Evolutionary conservation across 257 asterid species (phyloP).

Genomic region (Lantana camara): DNA sequence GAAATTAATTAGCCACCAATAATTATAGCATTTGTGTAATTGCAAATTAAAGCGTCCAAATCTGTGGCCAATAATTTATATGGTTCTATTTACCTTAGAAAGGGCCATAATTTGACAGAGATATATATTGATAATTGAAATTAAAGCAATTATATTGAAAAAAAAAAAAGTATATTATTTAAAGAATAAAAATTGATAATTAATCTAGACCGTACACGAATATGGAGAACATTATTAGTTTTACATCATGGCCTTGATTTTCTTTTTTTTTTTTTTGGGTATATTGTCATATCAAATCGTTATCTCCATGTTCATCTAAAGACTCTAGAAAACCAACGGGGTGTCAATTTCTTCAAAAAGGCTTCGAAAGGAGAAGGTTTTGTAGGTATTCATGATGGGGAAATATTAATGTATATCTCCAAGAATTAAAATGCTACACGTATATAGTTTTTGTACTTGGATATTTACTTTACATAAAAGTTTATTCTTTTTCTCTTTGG

Average conservation of each 20-base stretch:
- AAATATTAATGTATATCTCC: neutral
- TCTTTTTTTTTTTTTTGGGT: neutral
- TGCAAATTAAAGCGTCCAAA: constrained; percentile 21
- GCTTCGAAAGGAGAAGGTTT: neutral
- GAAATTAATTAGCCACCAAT: constrained; percentile 15
- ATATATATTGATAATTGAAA: neutral
- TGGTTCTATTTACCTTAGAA: neutral
- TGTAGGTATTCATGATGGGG: neutral
- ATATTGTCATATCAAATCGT: neutral
- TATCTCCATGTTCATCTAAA: neutral
- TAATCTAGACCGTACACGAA: neutral
- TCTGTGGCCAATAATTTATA: neutral
- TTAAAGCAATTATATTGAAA: too few relatives aligned
- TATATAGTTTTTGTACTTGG: neutral
- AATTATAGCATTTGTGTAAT: constrained; percentile 24
- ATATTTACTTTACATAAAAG: neutral
- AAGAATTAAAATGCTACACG: neutral
- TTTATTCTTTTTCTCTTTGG: neutral
- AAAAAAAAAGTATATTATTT: too few relatives aligned
- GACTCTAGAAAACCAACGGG: neutral
- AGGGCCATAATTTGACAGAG: neutral
- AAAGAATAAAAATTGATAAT: too few relatives aligned
- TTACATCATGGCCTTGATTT: neutral
- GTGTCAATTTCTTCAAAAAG: constrained; percentile 2
- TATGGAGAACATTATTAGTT: neutral